A percentile compares a stretch with the other conserved stretches of the same genome.
phyloP scores from a whole-genome alignment of 768 basidiomycete genomes.

The Rhizopogon rudus region DNA sequence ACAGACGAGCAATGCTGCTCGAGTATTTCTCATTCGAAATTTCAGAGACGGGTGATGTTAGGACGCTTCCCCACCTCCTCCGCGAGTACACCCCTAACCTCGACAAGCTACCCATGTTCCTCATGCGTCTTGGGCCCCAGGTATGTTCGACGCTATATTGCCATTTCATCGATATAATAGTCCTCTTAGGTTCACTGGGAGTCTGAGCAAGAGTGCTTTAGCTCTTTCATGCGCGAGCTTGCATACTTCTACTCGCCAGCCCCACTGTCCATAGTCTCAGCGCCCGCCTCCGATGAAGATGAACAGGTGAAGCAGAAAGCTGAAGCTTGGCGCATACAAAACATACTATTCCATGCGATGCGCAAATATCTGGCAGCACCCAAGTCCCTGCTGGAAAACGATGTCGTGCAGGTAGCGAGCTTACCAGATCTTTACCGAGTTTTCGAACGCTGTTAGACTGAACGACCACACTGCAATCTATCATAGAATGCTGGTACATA shows the following conservation, averaged over 20 bases:
- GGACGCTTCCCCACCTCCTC: slow-evolving; percentile 76
- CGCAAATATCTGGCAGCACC: slow-evolving; percentile 70
- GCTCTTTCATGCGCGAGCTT: slow-evolving; percentile 79
- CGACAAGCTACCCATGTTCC: slow-evolving; percentile 81
- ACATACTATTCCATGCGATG: slow-evolving; percentile 85
- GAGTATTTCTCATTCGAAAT: slow-evolving; percentile 89
- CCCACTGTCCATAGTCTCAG: slow-evolving; percentile 13
- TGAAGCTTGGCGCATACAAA: slow-evolving; percentile 83
- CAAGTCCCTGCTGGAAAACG: slow-evolving; percentile 58
- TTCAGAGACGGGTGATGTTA: slow-evolving; percentile 58
- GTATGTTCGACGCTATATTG: slow-evolving; percentile 31
- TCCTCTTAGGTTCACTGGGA: slow-evolving; percentile 78
- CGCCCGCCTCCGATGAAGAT: slow-evolving; percentile 25
- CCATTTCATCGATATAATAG: slow-evolving; percentile 1
- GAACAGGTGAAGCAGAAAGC: slow-evolving; percentile 45
- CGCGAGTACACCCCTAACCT: slow-evolving; percentile 88
- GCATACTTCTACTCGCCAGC: slow-evolving; percentile 84
- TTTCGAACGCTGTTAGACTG: slow-evolving; percentile 79
- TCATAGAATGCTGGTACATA: neutral
- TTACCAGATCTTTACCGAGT: slow-evolving; percentile 91
- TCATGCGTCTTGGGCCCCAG: slow-evolving; percentile 91
- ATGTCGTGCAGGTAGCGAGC: slow-evolving; percentile 85
- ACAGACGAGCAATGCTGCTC: slow-evolving; percentile 74
- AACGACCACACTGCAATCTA: neutral
- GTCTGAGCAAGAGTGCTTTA: slow-evolving; percentile 81